These are phyloP conservation scores for Clohesyomyces aquaticus DNA, from an alignment of 495 filamentous ascomycete genomes.

Conservation along the genomic window DNA sequence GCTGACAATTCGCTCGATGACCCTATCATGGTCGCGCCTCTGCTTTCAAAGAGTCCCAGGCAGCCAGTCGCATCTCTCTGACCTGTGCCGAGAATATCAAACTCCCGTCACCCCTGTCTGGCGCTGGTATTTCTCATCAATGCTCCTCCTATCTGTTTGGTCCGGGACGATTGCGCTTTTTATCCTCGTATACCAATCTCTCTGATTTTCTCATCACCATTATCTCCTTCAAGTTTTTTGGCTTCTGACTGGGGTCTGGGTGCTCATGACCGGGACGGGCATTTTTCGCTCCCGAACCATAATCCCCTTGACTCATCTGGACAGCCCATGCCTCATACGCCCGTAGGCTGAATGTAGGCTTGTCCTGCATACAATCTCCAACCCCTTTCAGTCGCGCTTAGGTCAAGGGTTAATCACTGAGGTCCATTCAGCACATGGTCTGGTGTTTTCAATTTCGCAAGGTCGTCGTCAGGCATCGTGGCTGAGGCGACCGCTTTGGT, in stretches of 20 bases:
- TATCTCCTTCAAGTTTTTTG: too few relatives aligned
- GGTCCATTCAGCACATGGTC: background rate
- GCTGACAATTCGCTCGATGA: conserved; percentile 22
- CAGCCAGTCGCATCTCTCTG: conserved; percentile 9
- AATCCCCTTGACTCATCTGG: background rate
- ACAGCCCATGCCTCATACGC: background rate
- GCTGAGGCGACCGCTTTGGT: conserved; percentile 27
- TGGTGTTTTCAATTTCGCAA: background rate
- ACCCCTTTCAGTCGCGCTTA: background rate
- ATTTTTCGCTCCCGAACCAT: conserved; percentile 6
- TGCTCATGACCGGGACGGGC: conserved; percentile 9
- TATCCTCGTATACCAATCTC: background rate
- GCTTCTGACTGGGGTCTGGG: too few relatives aligned
- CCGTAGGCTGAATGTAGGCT: conserved; percentile 7
- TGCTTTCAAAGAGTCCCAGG: background rate
- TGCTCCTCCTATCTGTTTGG: conserved; percentile 3
- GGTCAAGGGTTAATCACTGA: background rate
- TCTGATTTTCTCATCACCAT: background rate
- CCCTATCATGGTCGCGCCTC: conserved; percentile 12
- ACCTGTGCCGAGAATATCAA: conserved; percentile 17
- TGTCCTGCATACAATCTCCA: conserved; percentile 1
- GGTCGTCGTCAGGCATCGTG: conserved; percentile 35
- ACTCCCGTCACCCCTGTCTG: conserved; percentile 16
- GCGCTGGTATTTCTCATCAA: conserved; percentile 32
- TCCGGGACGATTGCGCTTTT: background rate